Evolutionary conservation across 768 basidiomycete genomes (phyloP).

Genomic region (Rossbeevera mucosa): DNA sequence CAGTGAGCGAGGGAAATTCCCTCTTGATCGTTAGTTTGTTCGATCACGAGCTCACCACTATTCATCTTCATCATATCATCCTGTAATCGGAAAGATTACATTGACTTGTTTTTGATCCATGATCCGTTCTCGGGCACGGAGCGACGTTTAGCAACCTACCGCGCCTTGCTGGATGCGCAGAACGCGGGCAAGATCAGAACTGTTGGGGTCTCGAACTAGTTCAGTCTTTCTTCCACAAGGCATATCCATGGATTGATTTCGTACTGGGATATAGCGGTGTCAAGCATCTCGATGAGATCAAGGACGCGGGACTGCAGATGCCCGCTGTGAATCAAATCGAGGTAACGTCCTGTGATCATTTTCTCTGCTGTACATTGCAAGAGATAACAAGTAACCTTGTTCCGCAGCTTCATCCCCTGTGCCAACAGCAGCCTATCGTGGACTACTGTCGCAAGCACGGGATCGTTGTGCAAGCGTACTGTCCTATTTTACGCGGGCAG

Average conservation of each 20-base stretch:
- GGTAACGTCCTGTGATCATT: constrained; percentile 34
- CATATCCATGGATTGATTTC: neutral
- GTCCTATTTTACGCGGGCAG: constrained; percentile 62
- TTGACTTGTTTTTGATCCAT: constrained; percentile 79
- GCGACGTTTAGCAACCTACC: constrained; percentile 66
- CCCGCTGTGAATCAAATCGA: constrained; percentile 83
- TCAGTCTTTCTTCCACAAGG: constrained; percentile 19
- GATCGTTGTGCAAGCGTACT: constrained; percentile 71
- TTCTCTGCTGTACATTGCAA: neutral
- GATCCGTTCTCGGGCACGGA: constrained; percentile 62
- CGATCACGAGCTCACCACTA: neutral
- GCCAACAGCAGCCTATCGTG: constrained; percentile 77
- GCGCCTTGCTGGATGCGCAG: constrained; percentile 60
- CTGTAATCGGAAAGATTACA: constrained; percentile 40
- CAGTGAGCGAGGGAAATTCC: constrained; percentile 38
- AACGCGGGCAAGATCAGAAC: constrained; percentile 60
- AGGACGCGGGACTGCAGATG: constrained; percentile 51
- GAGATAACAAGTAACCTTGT: constrained; percentile 1
- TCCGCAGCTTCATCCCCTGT: constrained; percentile 69
- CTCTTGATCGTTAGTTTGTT: neutral
- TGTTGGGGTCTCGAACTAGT: constrained; percentile 88
- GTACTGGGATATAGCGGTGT: constrained; percentile 43
- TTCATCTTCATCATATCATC: neutral
- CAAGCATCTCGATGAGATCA: constrained; percentile 73
- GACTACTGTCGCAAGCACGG: constrained; percentile 60